Conservation (phyloP, 345 rosid species). For the Acer campestre region DNA sequence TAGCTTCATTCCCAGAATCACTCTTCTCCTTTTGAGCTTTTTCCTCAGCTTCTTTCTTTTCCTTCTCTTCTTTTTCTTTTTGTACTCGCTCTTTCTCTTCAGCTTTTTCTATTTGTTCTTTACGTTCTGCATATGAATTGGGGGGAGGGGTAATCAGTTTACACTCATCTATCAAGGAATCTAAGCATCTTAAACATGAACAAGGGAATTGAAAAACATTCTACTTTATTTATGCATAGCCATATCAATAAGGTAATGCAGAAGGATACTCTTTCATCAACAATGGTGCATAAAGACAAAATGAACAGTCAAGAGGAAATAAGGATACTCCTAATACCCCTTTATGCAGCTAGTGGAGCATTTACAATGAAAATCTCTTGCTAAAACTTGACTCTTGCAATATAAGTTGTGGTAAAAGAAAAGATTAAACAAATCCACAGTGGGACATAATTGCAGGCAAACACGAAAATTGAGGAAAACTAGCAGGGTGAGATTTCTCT, state of each 20-base stretch:
- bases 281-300: not conserved
- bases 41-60: slow-evolving; percentile 70
- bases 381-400: slow-evolving; percentile 3
- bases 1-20: slow-evolving; percentile 38
- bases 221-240: slow-evolving; percentile 9
- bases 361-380: not conserved
- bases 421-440: not conserved
- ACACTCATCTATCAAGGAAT: not conserved
- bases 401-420: not conserved
- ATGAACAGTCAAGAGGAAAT: not conserved
- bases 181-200: not conserved
- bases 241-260: not conserved
- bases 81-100: slow-evolving; percentile 76
- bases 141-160: slow-evolving; percentile 15
- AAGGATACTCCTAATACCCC: not conserved
- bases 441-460: not conserved
- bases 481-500: not conserved
- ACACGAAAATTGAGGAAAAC: not conserved
- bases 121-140: slow-evolving; percentile 52
- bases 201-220: not conserved
- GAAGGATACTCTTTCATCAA: not conserved
- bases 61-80: slow-evolving; percentile 80
- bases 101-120: slow-evolving; percentile 82
- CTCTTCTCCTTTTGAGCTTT: slow-evolving; percentile 44
- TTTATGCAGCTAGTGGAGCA: not conserved